phyloP scores from a whole-genome alignment of 2,329 filamentous ascomycete genomes.

The Colletotrichum endophyticum region DNA sequence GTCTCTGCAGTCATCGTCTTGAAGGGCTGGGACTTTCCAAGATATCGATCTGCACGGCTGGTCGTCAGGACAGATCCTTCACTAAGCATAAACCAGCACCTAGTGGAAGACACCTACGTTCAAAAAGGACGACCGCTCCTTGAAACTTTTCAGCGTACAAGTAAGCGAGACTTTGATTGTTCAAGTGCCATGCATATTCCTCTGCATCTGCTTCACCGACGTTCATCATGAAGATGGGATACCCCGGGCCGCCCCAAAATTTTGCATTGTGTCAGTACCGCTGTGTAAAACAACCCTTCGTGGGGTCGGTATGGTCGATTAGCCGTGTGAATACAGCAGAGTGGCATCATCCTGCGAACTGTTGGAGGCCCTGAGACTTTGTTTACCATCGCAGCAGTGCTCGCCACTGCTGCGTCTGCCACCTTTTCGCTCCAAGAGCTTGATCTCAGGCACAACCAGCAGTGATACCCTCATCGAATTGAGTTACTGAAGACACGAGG shows the following conservation, averaged over 20 bases:
- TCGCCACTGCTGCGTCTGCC: too few relatives aligned
- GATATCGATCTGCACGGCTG: conserved; percentile 7
- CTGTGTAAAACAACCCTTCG: conserved; percentile 13
- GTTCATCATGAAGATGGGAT: conserved; percentile 12
- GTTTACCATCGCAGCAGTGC: too few relatives aligned
- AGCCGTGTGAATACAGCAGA: conserved; percentile 2
- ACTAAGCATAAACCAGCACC: too few relatives aligned
- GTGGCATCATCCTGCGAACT: not conserved
- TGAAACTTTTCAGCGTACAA: conserved; percentile 3
- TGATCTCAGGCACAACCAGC: too few relatives aligned
- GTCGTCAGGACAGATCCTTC: not conserved
- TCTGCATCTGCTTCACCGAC: not conserved
- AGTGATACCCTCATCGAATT: not conserved
- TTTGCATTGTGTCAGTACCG: conserved; percentile 15
- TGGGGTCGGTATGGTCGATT: conserved; percentile 9
- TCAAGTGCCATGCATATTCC: not conserved
- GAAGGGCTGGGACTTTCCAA: conserved; percentile 11
- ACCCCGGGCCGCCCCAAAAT: conserved; percentile 7
- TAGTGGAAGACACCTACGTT: not conserved
- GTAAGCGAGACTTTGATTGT: not conserved
- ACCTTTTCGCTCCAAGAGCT: too few relatives aligned
- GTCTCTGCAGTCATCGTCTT: conserved; percentile 14
- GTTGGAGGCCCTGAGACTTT: not conserved
- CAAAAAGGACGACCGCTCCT: conserved; percentile 12
- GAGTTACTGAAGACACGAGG: not conserved